A percentile compares a stretch with the other conserved stretches of the same genome.
phyloP scores from a whole-genome alignment of 2,329 filamentous ascomycete species.

The Paraphoma sp. region DNA sequence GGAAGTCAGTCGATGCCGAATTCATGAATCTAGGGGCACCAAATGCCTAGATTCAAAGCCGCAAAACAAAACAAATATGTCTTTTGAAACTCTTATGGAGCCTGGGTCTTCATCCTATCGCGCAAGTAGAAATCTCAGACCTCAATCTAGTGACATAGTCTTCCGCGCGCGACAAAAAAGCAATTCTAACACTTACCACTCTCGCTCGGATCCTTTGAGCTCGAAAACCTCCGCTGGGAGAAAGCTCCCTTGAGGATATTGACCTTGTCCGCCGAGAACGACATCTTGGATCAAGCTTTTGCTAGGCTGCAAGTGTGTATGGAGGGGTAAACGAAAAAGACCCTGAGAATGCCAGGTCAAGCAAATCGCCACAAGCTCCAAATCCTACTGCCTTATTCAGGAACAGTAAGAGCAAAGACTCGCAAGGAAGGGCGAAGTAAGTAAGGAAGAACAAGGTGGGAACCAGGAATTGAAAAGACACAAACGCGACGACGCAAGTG shows the following conservation, averaged over 20 bases:
- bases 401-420: neutral
- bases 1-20: constrained; percentile 2
- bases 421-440: neutral
- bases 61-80: too few species aligned
- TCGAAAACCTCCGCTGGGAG: constrained; percentile 43
- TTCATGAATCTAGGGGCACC: neutral
- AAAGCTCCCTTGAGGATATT: constrained; percentile 38
- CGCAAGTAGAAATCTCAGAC: constrained; percentile 1
- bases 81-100: neutral
- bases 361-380: neutral
- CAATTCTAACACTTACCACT: constrained; percentile 37
- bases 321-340: constrained; percentile 4
- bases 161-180: constrained; percentile 1
- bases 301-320: constrained; percentile 8
- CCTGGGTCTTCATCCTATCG: constrained; percentile 1
- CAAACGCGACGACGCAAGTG: neutral
- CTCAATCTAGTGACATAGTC: constrained; percentile 16
- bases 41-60: neutral
- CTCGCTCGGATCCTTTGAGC: constrained; percentile 44
- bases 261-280: constrained; percentile 44
- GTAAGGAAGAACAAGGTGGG: neutral
- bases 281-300: constrained; percentile 35
- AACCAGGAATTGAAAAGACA: neutral
- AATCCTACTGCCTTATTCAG: neutral
- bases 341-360: neutral